These are phyloP conservation scores for Posidonia oceanica DNA, from an alignment of 116 monocot genomes.

Conservation along the genomic window DNA sequence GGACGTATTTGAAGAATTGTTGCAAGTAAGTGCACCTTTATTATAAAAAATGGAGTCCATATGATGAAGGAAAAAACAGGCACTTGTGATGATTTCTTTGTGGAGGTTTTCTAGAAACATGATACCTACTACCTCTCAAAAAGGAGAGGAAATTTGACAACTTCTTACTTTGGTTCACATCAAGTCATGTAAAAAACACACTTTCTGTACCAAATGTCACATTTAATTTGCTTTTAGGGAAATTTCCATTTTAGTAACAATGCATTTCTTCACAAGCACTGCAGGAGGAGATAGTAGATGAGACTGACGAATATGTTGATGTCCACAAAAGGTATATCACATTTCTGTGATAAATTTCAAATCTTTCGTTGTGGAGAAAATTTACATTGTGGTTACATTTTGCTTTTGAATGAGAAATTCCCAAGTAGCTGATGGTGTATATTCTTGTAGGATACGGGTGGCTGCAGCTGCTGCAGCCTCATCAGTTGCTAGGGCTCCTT, in stretches of 20 bases:
- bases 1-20: constrained; percentile 98
- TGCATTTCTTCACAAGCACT: background rate
- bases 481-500: constrained; percentile 90
- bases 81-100: no score
- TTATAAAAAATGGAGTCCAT: background rate
- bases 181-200: no score
- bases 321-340: constrained; percentile 87
- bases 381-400: background rate
- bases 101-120: no score
- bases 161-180: no score
- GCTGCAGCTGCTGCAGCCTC: constrained; percentile 95
- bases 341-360: background rate
- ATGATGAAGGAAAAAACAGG: no score
- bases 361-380: no score
- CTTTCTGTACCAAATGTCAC: no score
- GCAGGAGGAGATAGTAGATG: constrained; percentile 99
- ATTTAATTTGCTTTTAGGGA: no score
- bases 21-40: constrained; percentile 40
- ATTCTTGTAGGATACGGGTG: constrained; percentile 79
- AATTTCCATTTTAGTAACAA: no score
- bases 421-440: background rate
- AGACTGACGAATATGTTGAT: constrained; percentile 98
- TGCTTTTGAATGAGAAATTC: background rate
- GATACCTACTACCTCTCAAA: no score
- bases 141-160: no score